These are phyloP conservation scores for Lantana camara DNA, from an alignment of 257 asterid species.

Conservation along the genomic window DNA sequence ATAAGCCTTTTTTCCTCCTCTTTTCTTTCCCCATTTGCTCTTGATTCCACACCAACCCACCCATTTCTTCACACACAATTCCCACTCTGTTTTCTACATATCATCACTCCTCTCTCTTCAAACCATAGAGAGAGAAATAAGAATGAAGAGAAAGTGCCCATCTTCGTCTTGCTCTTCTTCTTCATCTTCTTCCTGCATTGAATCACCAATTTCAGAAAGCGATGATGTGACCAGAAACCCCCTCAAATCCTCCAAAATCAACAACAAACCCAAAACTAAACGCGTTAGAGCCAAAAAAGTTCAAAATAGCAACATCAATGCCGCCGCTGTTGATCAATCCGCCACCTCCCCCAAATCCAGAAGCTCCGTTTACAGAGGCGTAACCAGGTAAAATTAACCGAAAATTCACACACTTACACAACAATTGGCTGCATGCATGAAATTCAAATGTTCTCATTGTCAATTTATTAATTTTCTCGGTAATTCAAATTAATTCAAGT, in stretches of 20 bases:
- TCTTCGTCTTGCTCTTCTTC: constrained; percentile 56
- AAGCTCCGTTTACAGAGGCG: constrained; percentile 93
- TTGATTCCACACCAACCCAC: constrained; percentile 56
- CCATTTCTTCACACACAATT: constrained; percentile 26
- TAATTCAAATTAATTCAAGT: no score
- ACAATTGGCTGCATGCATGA: constrained; percentile 63
- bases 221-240: constrained; percentile 10
- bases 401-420: neutral
- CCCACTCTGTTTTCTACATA: neutral
- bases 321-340: constrained; percentile 33
- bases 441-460: neutral
- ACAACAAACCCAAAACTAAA: constrained; percentile 27
- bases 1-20: constrained; percentile 29
- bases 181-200: constrained; percentile 70
- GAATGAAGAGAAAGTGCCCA: constrained; percentile 54
- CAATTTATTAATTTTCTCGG: no score
- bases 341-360: constrained; percentile 55
- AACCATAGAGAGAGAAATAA: neutral
- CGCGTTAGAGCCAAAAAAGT: constrained; percentile 36
- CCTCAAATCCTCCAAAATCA: neutral
- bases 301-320: neutral
- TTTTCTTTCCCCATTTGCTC: constrained; percentile 1
- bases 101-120: constrained; percentile 21
- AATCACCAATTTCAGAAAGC: constrained; percentile 20
- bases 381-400: constrained; percentile 59